A percentile compares a stretch with the other conserved stretches of the same genome.
Conservation (phyloP, 805 yeast genomes). For the Suhomyces sp. region DNA sequence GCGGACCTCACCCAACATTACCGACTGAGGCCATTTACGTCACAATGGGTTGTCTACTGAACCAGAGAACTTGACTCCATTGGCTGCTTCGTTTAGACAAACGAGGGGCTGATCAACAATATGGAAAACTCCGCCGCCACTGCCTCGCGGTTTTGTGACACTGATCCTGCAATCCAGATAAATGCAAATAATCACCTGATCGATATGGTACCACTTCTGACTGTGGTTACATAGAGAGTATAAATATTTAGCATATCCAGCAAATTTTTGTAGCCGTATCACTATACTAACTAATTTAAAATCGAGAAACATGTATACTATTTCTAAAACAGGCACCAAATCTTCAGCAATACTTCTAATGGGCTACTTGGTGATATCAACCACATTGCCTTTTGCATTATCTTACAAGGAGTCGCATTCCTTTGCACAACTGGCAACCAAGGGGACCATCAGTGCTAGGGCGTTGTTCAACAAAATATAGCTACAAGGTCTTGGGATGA, state of each 20-base stretch:
- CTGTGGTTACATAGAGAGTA: slow-evolving; percentile 6
- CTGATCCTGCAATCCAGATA: background rate
- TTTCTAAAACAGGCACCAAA: slow-evolving; percentile 16
- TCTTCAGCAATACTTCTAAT: slow-evolving; percentile 31
- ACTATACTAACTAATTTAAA: background rate
- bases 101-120: background rate
- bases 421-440: slow-evolving; percentile 13
- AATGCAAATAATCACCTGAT: slow-evolving; percentile 5
- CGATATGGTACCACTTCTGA: slow-evolving; percentile 4
- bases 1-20: background rate
- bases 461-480: slow-evolving; percentile 35
- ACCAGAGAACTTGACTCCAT: background rate
- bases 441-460: slow-evolving; percentile 36
- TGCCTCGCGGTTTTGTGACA: background rate
- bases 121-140: background rate
- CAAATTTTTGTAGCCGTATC: background rate
- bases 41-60: background rate
- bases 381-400: slow-evolving; percentile 39
- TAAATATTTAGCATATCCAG: background rate
- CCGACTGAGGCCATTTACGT: background rate
- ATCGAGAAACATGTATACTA: slow-evolving; percentile 21
- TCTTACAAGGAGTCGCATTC: slow-evolving; percentile 37
- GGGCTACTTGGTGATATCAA: slow-evolving; percentile 38
- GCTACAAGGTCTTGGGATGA: background rate
- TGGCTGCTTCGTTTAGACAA: background rate